Percentiles rank a stretch among this genome's conserved stretches.
phyloP scores from a whole-genome alignment of 2,329 filamentous ascomycete species.

The Elsinoe fawcettii region DNA sequence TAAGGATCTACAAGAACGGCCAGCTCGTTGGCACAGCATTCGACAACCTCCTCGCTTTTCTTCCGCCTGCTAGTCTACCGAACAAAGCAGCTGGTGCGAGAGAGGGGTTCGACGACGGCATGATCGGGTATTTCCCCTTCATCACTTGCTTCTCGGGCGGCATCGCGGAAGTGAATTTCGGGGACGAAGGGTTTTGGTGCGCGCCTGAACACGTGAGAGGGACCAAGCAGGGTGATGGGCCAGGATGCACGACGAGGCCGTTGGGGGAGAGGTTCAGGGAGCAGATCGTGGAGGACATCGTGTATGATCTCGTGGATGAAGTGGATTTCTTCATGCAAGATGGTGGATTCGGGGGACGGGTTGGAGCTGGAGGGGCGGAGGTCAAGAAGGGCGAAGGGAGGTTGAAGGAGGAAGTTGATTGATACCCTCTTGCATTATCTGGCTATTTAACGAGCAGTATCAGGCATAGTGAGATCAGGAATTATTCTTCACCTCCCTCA shows the following conservation, averaged over 20 bases:
- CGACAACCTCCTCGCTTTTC: conserved; percentile 77
- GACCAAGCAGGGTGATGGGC: conserved; percentile 29
- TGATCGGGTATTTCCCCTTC: conserved; percentile 91
- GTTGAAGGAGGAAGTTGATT: conserved; percentile 20
- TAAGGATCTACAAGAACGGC: conserved; percentile 91
- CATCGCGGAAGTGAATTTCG: conserved; percentile 88
- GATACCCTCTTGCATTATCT: background rate
- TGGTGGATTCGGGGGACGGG: conserved; percentile 34
- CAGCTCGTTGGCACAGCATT: conserved; percentile 79
- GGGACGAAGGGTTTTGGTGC: conserved; percentile 76
- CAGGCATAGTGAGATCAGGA: conserved; percentile 9
- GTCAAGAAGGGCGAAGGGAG: conserved; percentile 19
- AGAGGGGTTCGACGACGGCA: conserved; percentile 85
- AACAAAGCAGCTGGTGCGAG: conserved; percentile 65
- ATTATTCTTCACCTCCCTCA: conserved; percentile 83
- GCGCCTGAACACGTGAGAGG: conserved; percentile 54
- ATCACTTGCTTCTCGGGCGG: conserved; percentile 88
- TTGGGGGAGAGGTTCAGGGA: conserved; percentile 77
- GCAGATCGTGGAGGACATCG: conserved; percentile 87
- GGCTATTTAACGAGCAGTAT: background rate
- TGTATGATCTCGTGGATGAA: conserved; percentile 91
- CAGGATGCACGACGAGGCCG: conserved; percentile 42
- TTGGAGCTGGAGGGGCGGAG: conserved; percentile 21
- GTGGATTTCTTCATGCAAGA: conserved; percentile 82
- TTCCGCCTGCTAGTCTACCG: conserved; percentile 79